Evolutionary conservation across 2,329 filamentous ascomycete species (phyloP), one percentile per base, ranked within the genome.

Genomic region (Cladosporium sp.): DNA sequence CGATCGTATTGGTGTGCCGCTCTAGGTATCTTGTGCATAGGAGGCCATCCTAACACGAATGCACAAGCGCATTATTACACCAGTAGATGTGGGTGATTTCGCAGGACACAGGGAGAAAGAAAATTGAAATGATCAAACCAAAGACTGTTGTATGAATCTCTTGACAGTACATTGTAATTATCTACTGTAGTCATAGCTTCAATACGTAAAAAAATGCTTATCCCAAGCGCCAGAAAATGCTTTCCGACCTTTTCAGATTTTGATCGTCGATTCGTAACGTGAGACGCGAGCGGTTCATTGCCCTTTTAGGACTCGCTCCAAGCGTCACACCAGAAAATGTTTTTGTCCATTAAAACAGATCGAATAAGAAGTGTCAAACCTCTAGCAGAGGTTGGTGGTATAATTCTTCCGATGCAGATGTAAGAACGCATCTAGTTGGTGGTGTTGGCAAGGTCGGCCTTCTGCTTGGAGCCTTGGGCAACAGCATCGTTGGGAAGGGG

Each of bases 401-500:
- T 30, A 17, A 9, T 15, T n/a, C 49, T 51, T 39, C 19, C 42
- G 38, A 43, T 43, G 34, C 30, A 55, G 17, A 36, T 20, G 28
- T 11, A 36, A 36, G 25, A 25, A 3, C 14, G 20, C 25, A 47
- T 49, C 69, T 74, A 68, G 52, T 67, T 65, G 5, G 74, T 74
- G 20, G 77, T 81, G 51, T 78, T 64, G 56, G 62, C 72, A 34
- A 78, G 66, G 20, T 73, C 73, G n/a, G 65, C 51, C 66, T 76
- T 74, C 58, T 74, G 57, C 72, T 75, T 77, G 55, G 70, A 66
- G 63, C 78, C 82, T 52, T 76, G 74, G 15, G 77, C 72, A n/a
- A 77, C 76, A 47, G 84, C 84, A 72, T 89, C 86, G 70, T 82
- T 82, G 17, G 85, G 84, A 20, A 84, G 73, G 2, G 78, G 78